Percentiles rank a stretch among this genome's conserved stretches.
Evolutionary conservation across 345 rosid species (phyloP).

Genomic region (Excoecaria cochinchinensis): DNA sequence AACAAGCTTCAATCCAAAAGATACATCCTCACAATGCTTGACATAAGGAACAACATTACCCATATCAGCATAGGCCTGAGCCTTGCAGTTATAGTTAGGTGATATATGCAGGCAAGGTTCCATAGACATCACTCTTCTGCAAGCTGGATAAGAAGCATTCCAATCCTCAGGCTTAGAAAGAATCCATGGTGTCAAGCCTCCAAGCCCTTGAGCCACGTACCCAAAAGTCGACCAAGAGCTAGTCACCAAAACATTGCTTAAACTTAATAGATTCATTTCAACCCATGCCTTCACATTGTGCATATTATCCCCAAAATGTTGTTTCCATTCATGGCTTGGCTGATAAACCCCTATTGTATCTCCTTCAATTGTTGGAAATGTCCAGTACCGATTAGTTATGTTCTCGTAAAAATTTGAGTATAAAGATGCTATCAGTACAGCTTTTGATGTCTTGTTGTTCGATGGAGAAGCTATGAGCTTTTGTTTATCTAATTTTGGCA

Average conservation of each 20-base stretch:
- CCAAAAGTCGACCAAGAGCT: conserved; percentile 5
- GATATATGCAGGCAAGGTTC: conserved; percentile 2
- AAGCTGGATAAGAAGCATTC: background rate
- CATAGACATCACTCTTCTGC: background rate
- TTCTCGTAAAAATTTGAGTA: conserved; percentile 15
- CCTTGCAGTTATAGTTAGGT: background rate
- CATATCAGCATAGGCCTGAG: background rate
- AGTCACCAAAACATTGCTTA: conserved; percentile 4
- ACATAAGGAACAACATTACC: background rate
- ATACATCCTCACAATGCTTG: background rate
- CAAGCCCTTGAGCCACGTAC: conserved; percentile 5
- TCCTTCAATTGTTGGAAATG: conserved; percentile 7
- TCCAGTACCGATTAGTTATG: conserved; percentile 20
- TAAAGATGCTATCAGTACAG: conserved; percentile 16
- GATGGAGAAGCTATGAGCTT: background rate
- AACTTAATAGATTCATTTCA: background rate
- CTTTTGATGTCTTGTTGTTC: conserved; percentile 13
- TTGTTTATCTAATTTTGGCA: conserved; percentile 5
- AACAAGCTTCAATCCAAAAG: background rate
- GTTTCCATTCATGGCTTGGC: conserved; percentile 23
- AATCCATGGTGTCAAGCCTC: conserved; percentile 13
- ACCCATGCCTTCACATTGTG: conserved; percentile 11
- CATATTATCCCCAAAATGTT: conserved; percentile 13
- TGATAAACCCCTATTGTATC: conserved; percentile 20
- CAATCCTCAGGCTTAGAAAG: background rate